Percentiles rank a stretch among this genome's conserved stretches.
These are phyloP conservation scores for Alternaria brassicae DNA, from an alignment of 2,329 filamentous ascomycete genomes.

Conservation along the genomic window DNA sequence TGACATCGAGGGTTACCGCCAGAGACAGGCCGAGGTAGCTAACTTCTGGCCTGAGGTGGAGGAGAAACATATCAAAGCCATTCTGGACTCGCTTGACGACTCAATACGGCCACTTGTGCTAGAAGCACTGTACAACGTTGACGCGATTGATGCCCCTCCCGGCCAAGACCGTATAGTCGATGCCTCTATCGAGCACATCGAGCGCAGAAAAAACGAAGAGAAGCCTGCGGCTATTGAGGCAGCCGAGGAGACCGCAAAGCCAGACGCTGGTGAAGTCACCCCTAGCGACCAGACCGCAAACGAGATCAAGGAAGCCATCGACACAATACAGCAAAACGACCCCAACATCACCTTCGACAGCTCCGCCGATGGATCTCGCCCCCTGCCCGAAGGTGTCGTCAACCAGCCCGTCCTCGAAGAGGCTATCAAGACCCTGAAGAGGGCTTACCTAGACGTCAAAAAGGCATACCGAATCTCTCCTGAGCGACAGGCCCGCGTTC, in stretches of 20 bases:
- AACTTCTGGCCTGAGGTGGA: slow-evolving; percentile 85
- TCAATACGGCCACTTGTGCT: slow-evolving; percentile 69
- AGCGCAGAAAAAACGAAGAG: slow-evolving; percentile 21
- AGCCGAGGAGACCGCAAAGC: slow-evolving; percentile 18
- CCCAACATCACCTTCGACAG: slow-evolving; percentile 34
- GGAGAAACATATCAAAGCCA: slow-evolving; percentile 77
- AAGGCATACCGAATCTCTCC: slow-evolving; percentile 81
- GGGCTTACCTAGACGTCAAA: slow-evolving; percentile 82
- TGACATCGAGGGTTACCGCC: slow-evolving; percentile 71
- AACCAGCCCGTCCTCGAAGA: slow-evolving; percentile 49
- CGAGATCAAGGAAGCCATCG: slow-evolving; percentile 36
- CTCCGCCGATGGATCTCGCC: slow-evolving; percentile 39
- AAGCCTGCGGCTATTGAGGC: slow-evolving; percentile 14
- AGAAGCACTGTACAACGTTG: slow-evolving; percentile 62
- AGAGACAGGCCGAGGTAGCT: slow-evolving; percentile 77
- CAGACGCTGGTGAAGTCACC: slow-evolving; percentile 13
- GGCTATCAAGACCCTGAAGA: slow-evolving; percentile 68
- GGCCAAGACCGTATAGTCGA: slow-evolving; percentile 46
- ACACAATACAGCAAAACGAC: slow-evolving; percentile 36
- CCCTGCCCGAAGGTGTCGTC: slow-evolving; percentile 35
- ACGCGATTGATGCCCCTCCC: slow-evolving; percentile 36
- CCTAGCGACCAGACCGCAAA: slow-evolving; percentile 12
- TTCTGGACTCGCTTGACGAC: slow-evolving; percentile 66
- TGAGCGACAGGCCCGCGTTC: slow-evolving; percentile 74
- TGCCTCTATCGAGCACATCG: slow-evolving; percentile 24